phyloP scores from a whole-genome alignment of 2,329 filamentous ascomycete species.

The Diaporthe citriasiana region DNA sequence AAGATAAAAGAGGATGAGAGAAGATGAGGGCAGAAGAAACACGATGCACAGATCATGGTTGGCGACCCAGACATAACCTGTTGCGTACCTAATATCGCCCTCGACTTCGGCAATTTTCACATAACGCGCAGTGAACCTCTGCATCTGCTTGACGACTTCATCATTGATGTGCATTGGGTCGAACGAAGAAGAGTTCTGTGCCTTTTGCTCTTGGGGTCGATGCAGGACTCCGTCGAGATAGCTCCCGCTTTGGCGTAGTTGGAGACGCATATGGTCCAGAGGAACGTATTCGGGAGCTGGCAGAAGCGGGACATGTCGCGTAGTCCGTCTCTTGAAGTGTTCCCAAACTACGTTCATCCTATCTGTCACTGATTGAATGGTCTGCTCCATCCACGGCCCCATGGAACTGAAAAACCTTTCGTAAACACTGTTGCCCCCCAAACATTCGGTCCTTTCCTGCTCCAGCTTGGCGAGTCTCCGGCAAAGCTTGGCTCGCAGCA shows the following conservation, averaged over 20 bases:
- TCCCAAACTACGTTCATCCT: conserved; percentile 56
- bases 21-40: neutral
- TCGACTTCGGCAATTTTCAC: conserved; percentile 7
- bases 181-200: neutral
- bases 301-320: conserved; percentile 57
- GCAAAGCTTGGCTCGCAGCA: conserved; percentile 65
- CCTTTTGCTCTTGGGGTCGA: conserved; percentile 10
- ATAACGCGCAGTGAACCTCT: conserved; percentile 30
- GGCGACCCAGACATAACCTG: neutral
- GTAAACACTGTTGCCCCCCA: conserved; percentile 44
- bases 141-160: conserved; percentile 33
- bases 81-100: neutral
- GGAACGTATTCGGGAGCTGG: conserved; percentile 50
- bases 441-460: conserved; percentile 51
- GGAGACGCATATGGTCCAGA: conserved; percentile 50
- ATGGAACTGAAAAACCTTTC: conserved; percentile 48
- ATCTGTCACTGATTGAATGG: conserved; percentile 49
- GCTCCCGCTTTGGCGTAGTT: conserved; percentile 56
- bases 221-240: conserved; percentile 48
- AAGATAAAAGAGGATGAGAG: too few species aligned
- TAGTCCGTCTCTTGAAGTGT: conserved; percentile 53
- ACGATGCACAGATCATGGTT: too few species aligned
- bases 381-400: conserved; percentile 46
- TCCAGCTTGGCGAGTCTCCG: conserved; percentile 71
- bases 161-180: neutral